Base-by-base conservation (phyloP, 2,329 filamentous ascomycete species). In the Penicillium sp. region DNA sequence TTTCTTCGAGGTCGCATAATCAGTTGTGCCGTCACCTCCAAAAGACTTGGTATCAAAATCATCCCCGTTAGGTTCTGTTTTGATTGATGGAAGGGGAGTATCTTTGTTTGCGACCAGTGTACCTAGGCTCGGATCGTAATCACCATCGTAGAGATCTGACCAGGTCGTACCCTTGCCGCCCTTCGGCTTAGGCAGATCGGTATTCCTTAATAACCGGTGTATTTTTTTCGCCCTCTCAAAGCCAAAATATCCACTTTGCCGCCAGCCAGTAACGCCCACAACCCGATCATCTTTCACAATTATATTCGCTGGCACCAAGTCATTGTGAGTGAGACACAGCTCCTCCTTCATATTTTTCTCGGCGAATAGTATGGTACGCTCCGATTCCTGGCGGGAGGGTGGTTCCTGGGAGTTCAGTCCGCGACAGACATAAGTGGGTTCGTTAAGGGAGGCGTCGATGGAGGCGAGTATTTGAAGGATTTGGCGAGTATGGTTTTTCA, bases 181-280 rank as follows among this genome's bases (percentile, higher is more conserved):
- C 26, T 60, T 33, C 53, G 57, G 46, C 22, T 61, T 55, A 21
- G 58, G 56, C 10, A 59, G 57, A 16, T 59, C 63, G 3, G 65
- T 67, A 52, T 68, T 64, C 53, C 73, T 68, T 22, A 73, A 63
- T 48, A 67, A 61, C 47, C 57, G 64, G 58, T 77, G 75, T 44
- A 77, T 59, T 49, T 66, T 68, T 39, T 64, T 64, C 33, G 70
- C 71, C 51, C 71, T 67, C 37, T 68, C 62, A 41, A 68, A 65
- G 16, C 74, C 73, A 61, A 77, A 77, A 53, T 71, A 76, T 41
- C 75, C 75, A 46, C 73, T 69, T 53, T 73, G 66, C 53, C 69
- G 66, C 75, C 75, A 77, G n/a, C 72, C 73, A 45, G 67, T 59
- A 26, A 77, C 64, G 21, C 74, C 75, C 47, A 77, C 71, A 24